Evolutionary conservation across 2,329 filamentous ascomycete species (phyloP).

Genomic region (Colletotrichum tamarilloi): DNA sequence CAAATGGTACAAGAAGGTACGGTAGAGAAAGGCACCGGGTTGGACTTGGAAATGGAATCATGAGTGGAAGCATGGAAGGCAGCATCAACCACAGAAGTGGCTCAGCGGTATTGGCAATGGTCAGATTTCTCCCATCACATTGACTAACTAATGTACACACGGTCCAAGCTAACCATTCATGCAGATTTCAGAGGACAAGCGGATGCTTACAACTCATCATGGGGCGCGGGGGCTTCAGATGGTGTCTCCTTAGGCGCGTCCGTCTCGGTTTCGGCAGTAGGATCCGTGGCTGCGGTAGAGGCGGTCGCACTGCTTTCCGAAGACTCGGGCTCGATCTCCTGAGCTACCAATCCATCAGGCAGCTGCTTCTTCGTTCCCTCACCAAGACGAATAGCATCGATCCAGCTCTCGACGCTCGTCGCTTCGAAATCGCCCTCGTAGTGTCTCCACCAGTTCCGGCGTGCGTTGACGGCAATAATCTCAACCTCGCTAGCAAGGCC

Average conservation of each 20-base stretch:
- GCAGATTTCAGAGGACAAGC: not conserved
- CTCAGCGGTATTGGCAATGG: slow-evolving; percentile 6
- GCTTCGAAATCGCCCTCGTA: slow-evolving; percentile 72
- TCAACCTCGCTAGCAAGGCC: slow-evolving; percentile 72
- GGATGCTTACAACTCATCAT: slow-evolving; percentile 61
- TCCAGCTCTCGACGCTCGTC: slow-evolving; percentile 81
- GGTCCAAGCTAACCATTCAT: slow-evolving; percentile 12
- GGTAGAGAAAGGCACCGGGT: slow-evolving; percentile 58
- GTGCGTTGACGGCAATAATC: slow-evolving; percentile 85
- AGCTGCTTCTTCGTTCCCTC: slow-evolving; percentile 85
- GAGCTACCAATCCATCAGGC: slow-evolving; percentile 68
- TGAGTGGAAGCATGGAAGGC: slow-evolving; percentile 35
- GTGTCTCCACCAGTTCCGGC: slow-evolving; percentile 86
- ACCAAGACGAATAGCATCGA: slow-evolving; percentile 90
- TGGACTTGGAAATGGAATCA: slow-evolving; percentile 64
- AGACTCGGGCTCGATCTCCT: slow-evolving; percentile 33
- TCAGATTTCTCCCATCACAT: slow-evolving; percentile 20
- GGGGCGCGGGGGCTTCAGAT: slow-evolving; percentile 44
- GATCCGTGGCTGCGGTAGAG: slow-evolving; percentile 32
- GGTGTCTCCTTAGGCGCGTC: slow-evolving; percentile 51
- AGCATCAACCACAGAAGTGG: slow-evolving; percentile 24
- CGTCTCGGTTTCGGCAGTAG: slow-evolving; percentile 36
- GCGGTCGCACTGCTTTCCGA: slow-evolving; percentile 4
- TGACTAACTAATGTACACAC: slow-evolving; percentile 17
- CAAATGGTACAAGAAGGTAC: slow-evolving; percentile 70